A percentile compares a stretch with the other conserved stretches of the same genome.
These are phyloP conservation scores for Lophiostoma macrostomum DNA, from an alignment of 495 filamentous ascomycete genomes.

Conservation along the genomic window DNA sequence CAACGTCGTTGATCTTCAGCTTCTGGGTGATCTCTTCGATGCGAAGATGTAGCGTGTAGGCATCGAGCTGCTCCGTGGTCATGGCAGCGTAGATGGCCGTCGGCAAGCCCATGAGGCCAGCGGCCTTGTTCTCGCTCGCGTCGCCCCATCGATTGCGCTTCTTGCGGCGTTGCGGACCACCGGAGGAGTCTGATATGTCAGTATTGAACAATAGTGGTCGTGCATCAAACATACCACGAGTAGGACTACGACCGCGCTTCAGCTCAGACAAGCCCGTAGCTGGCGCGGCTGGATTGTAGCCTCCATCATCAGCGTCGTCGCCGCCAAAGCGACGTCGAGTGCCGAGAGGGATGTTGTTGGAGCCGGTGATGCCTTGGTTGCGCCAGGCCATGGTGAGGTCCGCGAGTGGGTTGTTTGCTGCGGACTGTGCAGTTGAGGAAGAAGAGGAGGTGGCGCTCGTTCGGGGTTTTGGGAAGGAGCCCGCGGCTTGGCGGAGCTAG, in stretches of 20 bases:
- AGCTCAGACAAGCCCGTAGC: conserved; percentile 47
- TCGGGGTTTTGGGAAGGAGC: neutral
- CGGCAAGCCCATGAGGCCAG: conserved; percentile 93
- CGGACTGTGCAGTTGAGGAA: neutral
- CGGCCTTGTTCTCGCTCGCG: conserved; percentile 93
- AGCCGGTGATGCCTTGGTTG: conserved; percentile 93
- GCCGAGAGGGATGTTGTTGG: conserved; percentile 96
- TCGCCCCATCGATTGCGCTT: conserved; percentile 98
- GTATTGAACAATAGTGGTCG: conserved; percentile 1
- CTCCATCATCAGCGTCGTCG: conserved; percentile 54
- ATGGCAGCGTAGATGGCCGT: conserved; percentile 95
- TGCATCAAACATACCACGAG: conserved; percentile 58
- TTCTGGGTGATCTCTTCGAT: conserved; percentile 99
- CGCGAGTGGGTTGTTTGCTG: neutral
- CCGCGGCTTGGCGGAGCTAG: no score
- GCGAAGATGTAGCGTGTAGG: conserved; percentile 89
- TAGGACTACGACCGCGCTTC: conserved; percentile 77
- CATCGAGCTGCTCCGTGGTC: conserved; percentile 96
- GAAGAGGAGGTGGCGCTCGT: neutral
- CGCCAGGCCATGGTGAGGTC: conserved; percentile 73
- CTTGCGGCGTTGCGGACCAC: conserved; percentile 82
- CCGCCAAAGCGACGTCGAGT: conserved; percentile 79
- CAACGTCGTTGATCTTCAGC: conserved; percentile 95
- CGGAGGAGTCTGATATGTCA: conserved; percentile 44
- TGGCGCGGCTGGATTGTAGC: conserved; percentile 56